Conservation (phyloP, 164 flowering plant genomes). For the Macadamia integrifolia region DNA sequence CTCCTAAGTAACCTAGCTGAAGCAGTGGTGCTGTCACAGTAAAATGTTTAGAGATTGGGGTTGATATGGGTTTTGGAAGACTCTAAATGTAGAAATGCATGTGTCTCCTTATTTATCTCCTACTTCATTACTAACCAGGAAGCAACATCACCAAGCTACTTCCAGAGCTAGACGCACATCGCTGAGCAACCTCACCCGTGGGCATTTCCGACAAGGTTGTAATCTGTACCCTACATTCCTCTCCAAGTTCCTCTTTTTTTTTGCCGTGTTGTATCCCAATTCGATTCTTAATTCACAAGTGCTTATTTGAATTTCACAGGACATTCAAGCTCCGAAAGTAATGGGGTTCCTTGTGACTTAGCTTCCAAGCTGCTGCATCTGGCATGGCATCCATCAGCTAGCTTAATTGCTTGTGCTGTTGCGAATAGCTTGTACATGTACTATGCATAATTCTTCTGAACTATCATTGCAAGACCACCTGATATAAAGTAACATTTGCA, state of each 20-base stretch:
- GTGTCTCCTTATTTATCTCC: not conserved
- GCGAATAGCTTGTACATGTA: constrained; percentile 60
- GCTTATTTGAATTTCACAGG: constrained; percentile 25
- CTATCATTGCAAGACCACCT: no score
- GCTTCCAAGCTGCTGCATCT: constrained; percentile 59
- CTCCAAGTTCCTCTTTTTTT: not conserved
- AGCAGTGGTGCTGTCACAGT: not conserved
- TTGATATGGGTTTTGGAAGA: not conserved
- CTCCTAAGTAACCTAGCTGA: no score
- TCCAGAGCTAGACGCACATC: constrained; percentile 50
- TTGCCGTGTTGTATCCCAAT: not conserved
- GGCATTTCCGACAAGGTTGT: constrained; percentile 45
- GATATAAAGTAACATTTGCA: no score
- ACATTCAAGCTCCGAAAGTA: constrained; percentile 21
- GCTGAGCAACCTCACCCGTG: constrained; percentile 60
- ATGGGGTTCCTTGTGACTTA: constrained; percentile 31
- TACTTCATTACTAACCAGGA: constrained; percentile 25
- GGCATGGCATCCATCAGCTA: constrained; percentile 72
- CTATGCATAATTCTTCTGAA: constrained; percentile 33
- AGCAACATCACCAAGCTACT: constrained; percentile 27
- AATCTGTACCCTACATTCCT: not conserved
- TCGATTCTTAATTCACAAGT: not conserved
- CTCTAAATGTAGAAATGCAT: not conserved
- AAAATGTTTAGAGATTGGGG: not conserved
- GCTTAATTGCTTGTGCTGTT: constrained; percentile 63